Evolutionary conservation across 2,329 filamentous ascomycete genomes (phyloP), one percentile per base, ranked within the genome.

Genomic region (Cercospora beticola): DNA sequence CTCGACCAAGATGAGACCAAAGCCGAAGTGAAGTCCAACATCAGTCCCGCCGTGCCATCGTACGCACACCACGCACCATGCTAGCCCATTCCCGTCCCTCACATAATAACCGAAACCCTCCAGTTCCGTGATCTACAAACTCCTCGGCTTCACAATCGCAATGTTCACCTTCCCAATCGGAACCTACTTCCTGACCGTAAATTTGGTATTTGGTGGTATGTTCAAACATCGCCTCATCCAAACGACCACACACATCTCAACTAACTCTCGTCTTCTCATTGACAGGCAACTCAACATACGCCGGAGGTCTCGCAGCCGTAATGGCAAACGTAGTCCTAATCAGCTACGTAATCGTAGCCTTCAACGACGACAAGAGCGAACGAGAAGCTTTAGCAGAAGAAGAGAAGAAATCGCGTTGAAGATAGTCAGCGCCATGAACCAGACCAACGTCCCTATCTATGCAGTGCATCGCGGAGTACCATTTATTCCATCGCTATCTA

Each of bases 261-360:
- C 46, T 52, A 23, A 52, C 46, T 23, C 12, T 14, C 46, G 16
- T 14, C 10, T 26, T 52, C 18, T 52, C 46, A 23, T 52, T 14
- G 5, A 10, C 30, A 97, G 94, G 93, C 73, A 97, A 97, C 80
- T 87, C 93, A 14, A 97, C 94, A 1, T 94, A 89, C 75, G 93
- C 94, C 3, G 95, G 94, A 14, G 93, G 88, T 0, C 83, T 91
- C 36, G 95, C 95, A 1, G 95, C 95, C 21, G 82, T 98, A 62
- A 89, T 96, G 79, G 95, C 95, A 12, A 99, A 99, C 75, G 87
- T 96, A 1, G 93, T 99, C 3, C 83, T 99, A 62, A 87, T 98
- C 67, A 89, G 86, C n/a, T 99, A 98, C 80, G 88, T 98, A 54
- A 83, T 97, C 66, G 92, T 97, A 21, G 95, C 95, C 4, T 94